Evolutionary conservation across 176 grass and related monocot species (phyloP).

Genomic region (Hsuehochloa calcarea): DNA sequence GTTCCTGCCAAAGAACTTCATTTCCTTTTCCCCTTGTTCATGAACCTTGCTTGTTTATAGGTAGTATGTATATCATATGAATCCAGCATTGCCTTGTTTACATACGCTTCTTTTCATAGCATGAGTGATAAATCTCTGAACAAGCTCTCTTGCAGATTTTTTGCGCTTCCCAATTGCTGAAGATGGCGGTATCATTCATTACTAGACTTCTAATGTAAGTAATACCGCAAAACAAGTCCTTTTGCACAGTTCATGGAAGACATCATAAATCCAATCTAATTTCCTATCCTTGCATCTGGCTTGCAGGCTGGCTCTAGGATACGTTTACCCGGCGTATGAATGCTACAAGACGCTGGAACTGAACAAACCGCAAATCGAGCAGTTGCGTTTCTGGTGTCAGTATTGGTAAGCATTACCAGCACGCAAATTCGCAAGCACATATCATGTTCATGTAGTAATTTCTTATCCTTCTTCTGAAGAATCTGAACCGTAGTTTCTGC

Average conservation of each 20-base stretch:
- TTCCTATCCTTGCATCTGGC: background rate
- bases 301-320: conserved; percentile 54
- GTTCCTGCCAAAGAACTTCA: background rate
- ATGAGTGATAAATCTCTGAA: background rate
- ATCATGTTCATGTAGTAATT: background rate
- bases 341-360: conserved; percentile 83
- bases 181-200: conserved; percentile 68
- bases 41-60: background rate
- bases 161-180: background rate
- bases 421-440: background rate
- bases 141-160: background rate
- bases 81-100: background rate
- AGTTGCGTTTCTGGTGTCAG: conserved; percentile 77
- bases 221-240: background rate
- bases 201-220: conserved; percentile 63
- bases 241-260: background rate
- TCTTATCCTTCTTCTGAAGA: background rate
- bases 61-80: background rate
- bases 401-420: conserved; percentile 51
- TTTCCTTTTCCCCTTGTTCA: no score
- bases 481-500: background rate
- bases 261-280: background rate
- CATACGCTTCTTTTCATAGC: background rate
- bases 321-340: conserved; percentile 71
- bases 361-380: conserved; percentile 50